Evolutionary conservation across 345 rosid species (phyloP).

Genomic region (Lepidium sativum): DNA sequence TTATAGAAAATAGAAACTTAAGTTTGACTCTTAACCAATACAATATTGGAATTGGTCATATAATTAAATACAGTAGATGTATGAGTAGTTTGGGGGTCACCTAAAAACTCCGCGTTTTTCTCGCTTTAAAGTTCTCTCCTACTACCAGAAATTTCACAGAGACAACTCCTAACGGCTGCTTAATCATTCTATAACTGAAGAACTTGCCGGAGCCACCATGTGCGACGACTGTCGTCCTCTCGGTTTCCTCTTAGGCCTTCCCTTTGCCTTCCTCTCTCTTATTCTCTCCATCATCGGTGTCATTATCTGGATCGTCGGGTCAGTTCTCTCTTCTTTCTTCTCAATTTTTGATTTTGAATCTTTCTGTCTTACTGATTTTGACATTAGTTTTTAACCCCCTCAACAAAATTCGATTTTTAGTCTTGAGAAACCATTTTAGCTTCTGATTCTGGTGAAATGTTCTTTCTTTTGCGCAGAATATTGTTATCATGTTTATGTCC

Average conservation of each 20-base stretch:
- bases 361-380: not conserved
- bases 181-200: not conserved
- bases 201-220: slow-evolving; percentile 31
- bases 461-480: slow-evolving; percentile 35
- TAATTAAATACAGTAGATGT: not conserved
- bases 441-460: not conserved
- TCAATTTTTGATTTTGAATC: not conserved
- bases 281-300: slow-evolving; percentile 67
- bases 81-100: not conserved
- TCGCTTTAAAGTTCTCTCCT: not conserved
- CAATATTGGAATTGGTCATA: no score
- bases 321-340: slow-evolving; percentile 1
- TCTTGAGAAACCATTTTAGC: no score
- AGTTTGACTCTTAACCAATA: no score
- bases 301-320: slow-evolving; percentile 79
- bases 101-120: not conserved
- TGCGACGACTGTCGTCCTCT: slow-evolving; percentile 72
- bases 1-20: no score
- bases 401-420: no score
- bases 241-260: slow-evolving; percentile 85
- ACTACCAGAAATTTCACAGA: not conserved
- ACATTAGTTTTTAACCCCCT: no score
- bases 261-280: slow-evolving; percentile 74
- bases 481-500: slow-evolving; percentile 65
- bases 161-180: not conserved